These are phyloP conservation scores for Allium fistulosum DNA, from an alignment of 106 monocot species.

Conservation along the genomic window DNA sequence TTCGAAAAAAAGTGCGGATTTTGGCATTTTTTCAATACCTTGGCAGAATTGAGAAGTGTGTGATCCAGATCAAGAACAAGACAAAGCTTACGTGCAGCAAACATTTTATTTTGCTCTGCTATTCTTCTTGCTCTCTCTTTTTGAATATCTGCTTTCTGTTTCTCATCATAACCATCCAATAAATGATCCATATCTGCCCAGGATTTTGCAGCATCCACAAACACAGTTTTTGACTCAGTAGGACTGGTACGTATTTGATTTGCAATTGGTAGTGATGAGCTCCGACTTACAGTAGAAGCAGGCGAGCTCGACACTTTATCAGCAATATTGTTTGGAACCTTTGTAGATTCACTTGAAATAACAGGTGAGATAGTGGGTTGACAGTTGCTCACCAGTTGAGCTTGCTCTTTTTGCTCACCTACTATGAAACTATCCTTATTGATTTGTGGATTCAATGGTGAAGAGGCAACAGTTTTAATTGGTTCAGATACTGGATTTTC, in stretches of 20 bases:
- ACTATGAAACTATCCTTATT: slow-evolving; percentile 26
- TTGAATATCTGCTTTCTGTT: slow-evolving; percentile 82
- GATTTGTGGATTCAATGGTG: slow-evolving; percentile 2
- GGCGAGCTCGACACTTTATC: slow-evolving; percentile 29
- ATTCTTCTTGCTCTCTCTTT: slow-evolving; percentile 94
- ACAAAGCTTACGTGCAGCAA: slow-evolving; percentile 63
- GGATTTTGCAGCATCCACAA: slow-evolving; percentile 14
- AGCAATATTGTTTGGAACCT: slow-evolving; percentile 18
- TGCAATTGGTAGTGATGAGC: slow-evolving; percentile 13
- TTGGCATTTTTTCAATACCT: neutral
- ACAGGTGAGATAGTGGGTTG: slow-evolving; percentile 16
- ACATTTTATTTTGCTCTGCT: slow-evolving; percentile 91
- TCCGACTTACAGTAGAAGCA: slow-evolving; percentile 3
- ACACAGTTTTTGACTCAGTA: slow-evolving; percentile 21
- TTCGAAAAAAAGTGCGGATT: too few relatives aligned
- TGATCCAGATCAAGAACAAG: slow-evolving; percentile 98
- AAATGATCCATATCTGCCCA: slow-evolving; percentile 91
- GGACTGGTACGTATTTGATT: slow-evolving; percentile 5
- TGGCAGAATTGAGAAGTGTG: slow-evolving; percentile 51
- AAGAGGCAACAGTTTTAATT: slow-evolving; percentile 20
- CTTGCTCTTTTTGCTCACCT: slow-evolving; percentile 35
- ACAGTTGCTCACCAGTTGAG: slow-evolving; percentile 15
- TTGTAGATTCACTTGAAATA: slow-evolving; percentile 19
- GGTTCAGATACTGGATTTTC: slow-evolving; percentile 24
- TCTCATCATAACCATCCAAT: slow-evolving; percentile 86